Percentiles rank a stretch among this genome's conserved stretches.
Evolutionary conservation across 1,284 basidiomycete genomes (phyloP).

Genomic region (Trametes sp.): DNA sequence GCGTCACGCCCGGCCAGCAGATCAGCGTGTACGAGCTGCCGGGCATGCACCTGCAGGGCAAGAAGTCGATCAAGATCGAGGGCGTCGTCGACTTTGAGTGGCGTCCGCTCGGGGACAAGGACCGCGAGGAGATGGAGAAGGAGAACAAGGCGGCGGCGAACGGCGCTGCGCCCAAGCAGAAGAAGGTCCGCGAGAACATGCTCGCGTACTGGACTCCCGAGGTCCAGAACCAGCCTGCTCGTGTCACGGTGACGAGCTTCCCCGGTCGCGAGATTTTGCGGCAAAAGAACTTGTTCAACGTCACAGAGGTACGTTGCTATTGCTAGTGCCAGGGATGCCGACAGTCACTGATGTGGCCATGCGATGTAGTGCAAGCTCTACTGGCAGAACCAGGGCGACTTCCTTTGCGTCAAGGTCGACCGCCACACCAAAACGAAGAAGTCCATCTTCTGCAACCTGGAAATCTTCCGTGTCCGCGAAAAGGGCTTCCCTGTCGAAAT

Average conservation of each 20-base stretch:
- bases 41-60: slow-evolving; percentile 93
- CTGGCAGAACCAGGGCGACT: slow-evolving; percentile 99
- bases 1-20: slow-evolving; percentile 88
- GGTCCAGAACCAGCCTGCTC: slow-evolving; percentile 94
- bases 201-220: slow-evolving; percentile 98
- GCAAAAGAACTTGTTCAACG: slow-evolving; percentile 98
- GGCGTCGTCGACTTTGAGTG: slow-evolving; percentile 99
- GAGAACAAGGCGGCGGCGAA: slow-evolving; percentile 48
- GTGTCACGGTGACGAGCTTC: slow-evolving; percentile 92
- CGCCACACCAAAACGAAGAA: slow-evolving; percentile 99
- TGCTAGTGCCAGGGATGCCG: not conserved
- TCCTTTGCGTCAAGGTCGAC: slow-evolving; percentile 99
- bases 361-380: slow-evolving; percentile 88
- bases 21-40: slow-evolving; percentile 98
- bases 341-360: not conserved
- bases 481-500: slow-evolving; percentile 99
- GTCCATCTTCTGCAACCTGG: slow-evolving; percentile 98
- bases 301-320: slow-evolving; percentile 78
- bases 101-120: slow-evolving; percentile 94
- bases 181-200: slow-evolving; percentile 89
- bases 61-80: slow-evolving; percentile 98
- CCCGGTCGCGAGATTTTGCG: slow-evolving; percentile 88
- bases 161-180: slow-evolving; percentile 42
- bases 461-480: slow-evolving; percentile 97
- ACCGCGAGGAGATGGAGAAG: slow-evolving; percentile 71